Evolutionary conservation across 257 asterid species (phyloP).

Genomic region (Solanum megistacrolobum): DNA sequence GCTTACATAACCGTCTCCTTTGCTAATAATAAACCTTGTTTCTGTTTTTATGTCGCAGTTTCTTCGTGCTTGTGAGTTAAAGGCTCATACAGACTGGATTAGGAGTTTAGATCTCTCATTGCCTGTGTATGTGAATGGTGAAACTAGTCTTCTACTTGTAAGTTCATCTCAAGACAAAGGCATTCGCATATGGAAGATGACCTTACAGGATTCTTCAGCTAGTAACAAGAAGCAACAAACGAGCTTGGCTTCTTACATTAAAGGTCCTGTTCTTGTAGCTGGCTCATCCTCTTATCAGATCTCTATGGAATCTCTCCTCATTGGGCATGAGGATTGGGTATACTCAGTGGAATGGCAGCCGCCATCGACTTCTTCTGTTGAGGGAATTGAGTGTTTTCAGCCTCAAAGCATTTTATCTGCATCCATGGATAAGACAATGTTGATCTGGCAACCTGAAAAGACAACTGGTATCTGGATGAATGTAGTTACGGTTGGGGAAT

Average conservation of each 20-base stretch:
- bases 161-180: conserved; percentile 99
- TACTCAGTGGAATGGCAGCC: conserved; percentile 98
- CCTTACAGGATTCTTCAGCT: conserved; percentile 26
- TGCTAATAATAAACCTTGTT: conserved; percentile 9
- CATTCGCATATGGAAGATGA: conserved; percentile 89
- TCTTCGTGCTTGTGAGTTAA: conserved; percentile 72
- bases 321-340: conserved; percentile 99
- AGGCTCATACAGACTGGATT: conserved; percentile 95
- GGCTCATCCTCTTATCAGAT: conserved; percentile 63
- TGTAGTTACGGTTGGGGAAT: conserved; percentile 92
- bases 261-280: conserved; percentile 73
- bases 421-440: conserved; percentile 98
- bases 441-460: conserved; percentile 98
- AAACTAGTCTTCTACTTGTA: conserved; percentile 55
- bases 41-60: conserved; percentile 37
- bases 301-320: conserved; percentile 83
- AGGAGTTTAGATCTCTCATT: conserved; percentile 88
- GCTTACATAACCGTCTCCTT: background rate
- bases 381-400: conserved; percentile 49
- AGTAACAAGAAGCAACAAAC: conserved; percentile 34
- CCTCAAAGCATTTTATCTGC: conserved; percentile 90
- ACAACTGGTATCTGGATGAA: conserved; percentile 94
- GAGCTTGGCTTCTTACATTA: conserved; percentile 70
- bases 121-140: conserved; percentile 43
- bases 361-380: conserved; percentile 35